Base-by-base conservation (phyloP, 805 yeast species). In the Kluyveromyces aestuarii region DNA sequence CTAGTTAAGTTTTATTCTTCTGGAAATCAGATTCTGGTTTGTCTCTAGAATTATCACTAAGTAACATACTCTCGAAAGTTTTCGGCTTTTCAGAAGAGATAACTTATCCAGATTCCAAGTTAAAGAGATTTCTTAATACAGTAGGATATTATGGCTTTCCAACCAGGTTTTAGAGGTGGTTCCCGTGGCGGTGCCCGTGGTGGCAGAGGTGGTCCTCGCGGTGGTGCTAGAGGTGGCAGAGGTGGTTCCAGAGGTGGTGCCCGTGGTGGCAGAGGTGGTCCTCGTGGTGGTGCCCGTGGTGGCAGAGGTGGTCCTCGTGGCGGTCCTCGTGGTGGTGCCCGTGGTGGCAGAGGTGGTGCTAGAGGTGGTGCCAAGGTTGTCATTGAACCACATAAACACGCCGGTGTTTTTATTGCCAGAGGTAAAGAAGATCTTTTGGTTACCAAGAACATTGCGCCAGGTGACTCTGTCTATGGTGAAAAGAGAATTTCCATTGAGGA, bases 351-450 rank as follows among this genome's bases (percentile, higher is more conserved):
- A 53, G 91, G 90, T 57, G 95, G 93, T 71, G 90, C 91, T 55
- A 67, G 76, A 57, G 93, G 91, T 62, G 95, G 95, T 69, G 96
- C 96, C 63, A 93, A 86, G 77, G 98, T 91, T 60, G 87, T 91
- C 65, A 84, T 91, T 61, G 99, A 93, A 76, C 97, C 98, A 62
- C 99, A 93, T 74, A 86, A 96, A 76, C 98, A 93, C 69, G 96
- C 90, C 48, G 99, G 95, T 81, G 96, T 93, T 59, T 93, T 82
- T 82, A 91, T 93, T 72, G 99, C 98, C 70, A 88, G 98, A 77
- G 99, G 99, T 72, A 93, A 93, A 74, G 99, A 93, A 77, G 99
- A 93, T 81, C 80, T 93, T 69, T 79, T 93, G 64, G 96, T 93
- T 55, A 93, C 99, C 64, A 91, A 86, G 77, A 93, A 93, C 78